Conservation (phyloP, 345 rosid species). For the Salix brachista region DNA sequence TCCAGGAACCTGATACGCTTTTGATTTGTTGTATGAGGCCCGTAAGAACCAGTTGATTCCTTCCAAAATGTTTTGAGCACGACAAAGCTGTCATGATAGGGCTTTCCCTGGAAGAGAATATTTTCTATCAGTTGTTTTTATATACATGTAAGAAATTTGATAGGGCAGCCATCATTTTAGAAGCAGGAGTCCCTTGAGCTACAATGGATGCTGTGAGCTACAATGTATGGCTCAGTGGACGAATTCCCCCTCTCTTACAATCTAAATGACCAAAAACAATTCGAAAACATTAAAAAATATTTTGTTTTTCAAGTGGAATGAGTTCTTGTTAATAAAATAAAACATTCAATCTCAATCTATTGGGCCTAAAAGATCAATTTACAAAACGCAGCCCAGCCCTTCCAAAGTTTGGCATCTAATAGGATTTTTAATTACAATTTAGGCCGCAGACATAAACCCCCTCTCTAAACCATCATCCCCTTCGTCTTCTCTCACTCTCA, state of each 20-base stretch:
- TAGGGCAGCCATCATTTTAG: not conserved
- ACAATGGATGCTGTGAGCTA: slow-evolving; percentile 59
- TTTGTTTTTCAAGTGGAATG: no score
- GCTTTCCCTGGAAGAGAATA: slow-evolving; percentile 41
- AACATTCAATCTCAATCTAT: no score
- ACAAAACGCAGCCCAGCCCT: no score
- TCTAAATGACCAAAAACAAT: slow-evolving; percentile 39
- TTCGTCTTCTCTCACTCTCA: no score
- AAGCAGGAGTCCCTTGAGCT: slow-evolving; percentile 44
- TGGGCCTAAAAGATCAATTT: no score
- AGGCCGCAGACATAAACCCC: no score
- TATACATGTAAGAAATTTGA: not conserved
- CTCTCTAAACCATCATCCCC: no score
- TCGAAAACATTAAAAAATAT: no score
- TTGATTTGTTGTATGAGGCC: slow-evolving; percentile 7
- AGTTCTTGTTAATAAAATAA: no score
- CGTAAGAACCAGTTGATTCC: not conserved
- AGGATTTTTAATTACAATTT: no score
- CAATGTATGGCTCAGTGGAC: slow-evolving; percentile 68
- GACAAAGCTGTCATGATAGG: slow-evolving; percentile 40
- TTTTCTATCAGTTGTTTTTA: not conserved
- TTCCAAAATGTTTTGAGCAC: not conserved
- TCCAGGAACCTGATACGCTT: slow-evolving; percentile 69
- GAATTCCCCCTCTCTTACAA: slow-evolving; percentile 75
- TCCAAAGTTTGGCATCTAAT: no score